These are phyloP conservation scores for Aspergillus amoenus DNA, from an alignment of 2,329 filamentous ascomycete species.

Conservation along the genomic window DNA sequence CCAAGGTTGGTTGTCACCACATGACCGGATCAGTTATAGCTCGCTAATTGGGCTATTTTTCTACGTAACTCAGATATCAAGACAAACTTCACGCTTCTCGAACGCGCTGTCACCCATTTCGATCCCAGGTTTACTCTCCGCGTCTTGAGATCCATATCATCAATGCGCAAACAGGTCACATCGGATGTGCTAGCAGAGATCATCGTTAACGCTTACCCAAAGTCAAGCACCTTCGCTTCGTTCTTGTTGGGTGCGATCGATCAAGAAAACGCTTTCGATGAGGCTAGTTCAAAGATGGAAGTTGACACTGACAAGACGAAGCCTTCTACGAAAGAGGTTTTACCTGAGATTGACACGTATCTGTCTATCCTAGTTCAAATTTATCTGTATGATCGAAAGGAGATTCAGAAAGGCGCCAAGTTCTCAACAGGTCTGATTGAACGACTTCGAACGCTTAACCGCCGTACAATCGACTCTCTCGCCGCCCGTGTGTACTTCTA, in stretches of 20 bases:
- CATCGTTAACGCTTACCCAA: conserved; percentile 76
- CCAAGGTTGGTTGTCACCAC: conserved; percentile 37
- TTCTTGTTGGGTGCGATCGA: conserved; percentile 69
- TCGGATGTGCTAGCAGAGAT: conserved; percentile 77
- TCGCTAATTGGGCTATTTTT: conserved; percentile 9
- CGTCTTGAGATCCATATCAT: conserved; percentile 91
- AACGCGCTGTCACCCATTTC: conserved; percentile 88
- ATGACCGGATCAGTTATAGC: background rate
- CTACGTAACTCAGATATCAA: conserved; percentile 71
- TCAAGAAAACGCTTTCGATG: conserved; percentile 64
- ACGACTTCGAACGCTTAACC: conserved; percentile 84
- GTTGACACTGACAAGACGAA: conserved; percentile 69
- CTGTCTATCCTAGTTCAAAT: conserved; percentile 84
- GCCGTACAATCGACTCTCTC: conserved; percentile 88
- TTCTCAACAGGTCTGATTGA: conserved; percentile 84
- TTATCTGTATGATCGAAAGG: conserved; percentile 80
- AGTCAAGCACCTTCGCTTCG: conserved; percentile 66
- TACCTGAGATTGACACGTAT: conserved; percentile 88
- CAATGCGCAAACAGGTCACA: conserved; percentile 86
- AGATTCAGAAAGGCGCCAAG: conserved; percentile 73
- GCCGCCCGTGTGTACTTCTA: conserved; percentile 98
- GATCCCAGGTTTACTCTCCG: conserved; percentile 93
- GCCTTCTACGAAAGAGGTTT: conserved; percentile 65
- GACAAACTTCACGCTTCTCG: conserved; percentile 86
- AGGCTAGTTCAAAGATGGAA: conserved; percentile 67